These are phyloP conservation scores for Hypoxylon perforatum DNA, from an alignment of 495 filamentous ascomycete species.

Conservation along the genomic window DNA sequence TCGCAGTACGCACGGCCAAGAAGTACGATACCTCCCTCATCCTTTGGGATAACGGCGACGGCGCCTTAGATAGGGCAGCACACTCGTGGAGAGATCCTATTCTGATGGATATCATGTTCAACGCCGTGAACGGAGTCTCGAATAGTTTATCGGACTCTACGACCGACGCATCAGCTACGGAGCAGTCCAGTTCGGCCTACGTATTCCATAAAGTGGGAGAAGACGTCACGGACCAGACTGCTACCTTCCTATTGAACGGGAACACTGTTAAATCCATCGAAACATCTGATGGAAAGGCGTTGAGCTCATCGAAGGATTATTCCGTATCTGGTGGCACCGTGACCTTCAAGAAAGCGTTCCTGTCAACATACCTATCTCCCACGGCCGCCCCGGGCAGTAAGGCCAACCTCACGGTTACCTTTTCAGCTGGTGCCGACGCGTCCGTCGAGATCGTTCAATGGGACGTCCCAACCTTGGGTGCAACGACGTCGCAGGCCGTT, in stretches of 20 bases:
- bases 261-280: slow-evolving; percentile 62
- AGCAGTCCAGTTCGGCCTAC: slow-evolving; percentile 63
- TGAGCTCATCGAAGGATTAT: slow-evolving; percentile 58
- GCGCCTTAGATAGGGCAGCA: slow-evolving; percentile 57
- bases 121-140: slow-evolving; percentile 53
- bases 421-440: slow-evolving; percentile 61
- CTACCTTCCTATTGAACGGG: slow-evolving; percentile 65
- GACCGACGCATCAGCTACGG: slow-evolving; percentile 55
- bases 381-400: slow-evolving; percentile 55
- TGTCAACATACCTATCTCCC: slow-evolving; percentile 55
- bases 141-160: slow-evolving; percentile 68
- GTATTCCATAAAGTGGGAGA: slow-evolving; percentile 66
- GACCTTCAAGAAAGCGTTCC: slow-evolving; percentile 60
- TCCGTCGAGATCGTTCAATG: slow-evolving; percentile 63
- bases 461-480: slow-evolving; percentile 55
- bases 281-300: slow-evolving; percentile 47
- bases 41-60: slow-evolving; percentile 69
- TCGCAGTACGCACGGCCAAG: slow-evolving; percentile 59
- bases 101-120: slow-evolving; percentile 58
- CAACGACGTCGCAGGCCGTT: slow-evolving; percentile 53
- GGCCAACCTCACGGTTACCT: slow-evolving; percentile 63
- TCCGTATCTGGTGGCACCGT: slow-evolving; percentile 56
- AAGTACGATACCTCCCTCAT: slow-evolving; percentile 60
- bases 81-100: slow-evolving; percentile 63
- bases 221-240: slow-evolving; percentile 51